phyloP scores from a whole-genome alignment of 2,329 filamentous ascomycete species.

The Aspergillus terreus region DNA sequence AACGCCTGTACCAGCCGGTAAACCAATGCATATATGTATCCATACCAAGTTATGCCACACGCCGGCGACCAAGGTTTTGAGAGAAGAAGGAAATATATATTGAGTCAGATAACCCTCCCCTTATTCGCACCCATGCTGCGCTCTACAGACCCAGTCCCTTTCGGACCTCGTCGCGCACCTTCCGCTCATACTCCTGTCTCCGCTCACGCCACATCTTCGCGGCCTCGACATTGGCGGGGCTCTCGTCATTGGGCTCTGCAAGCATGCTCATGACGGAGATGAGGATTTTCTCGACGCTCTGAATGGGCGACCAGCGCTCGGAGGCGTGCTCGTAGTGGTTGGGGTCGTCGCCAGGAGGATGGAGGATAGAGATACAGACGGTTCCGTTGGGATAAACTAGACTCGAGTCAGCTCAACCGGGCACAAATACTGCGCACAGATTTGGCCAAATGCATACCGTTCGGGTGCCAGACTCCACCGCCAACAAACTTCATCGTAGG shows the following conservation, averaged over 20 bases:
- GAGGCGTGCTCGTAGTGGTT: slow-evolving; percentile 97
- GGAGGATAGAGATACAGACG: slow-evolving; percentile 97
- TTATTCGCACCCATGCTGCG: no score
- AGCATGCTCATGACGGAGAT: slow-evolving; percentile 98
- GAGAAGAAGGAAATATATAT: background rate
- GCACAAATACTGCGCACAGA: background rate
- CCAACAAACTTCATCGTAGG: slow-evolving; percentile 94
- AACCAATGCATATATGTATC: slow-evolving; percentile 2
- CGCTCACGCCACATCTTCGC: slow-evolving; percentile 94
- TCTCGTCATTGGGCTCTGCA: slow-evolving; percentile 94
- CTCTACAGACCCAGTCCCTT: slow-evolving; percentile 69
- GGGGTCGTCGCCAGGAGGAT: slow-evolving; percentile 92
- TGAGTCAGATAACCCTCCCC: background rate
- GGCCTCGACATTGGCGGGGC: slow-evolving; percentile 91
- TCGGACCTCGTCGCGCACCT: slow-evolving; percentile 78
- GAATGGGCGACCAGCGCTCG: slow-evolving; percentile 94
- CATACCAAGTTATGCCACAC: slow-evolving; percentile 7
- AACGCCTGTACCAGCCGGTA: slow-evolving; percentile 1
- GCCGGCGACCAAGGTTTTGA: background rate
- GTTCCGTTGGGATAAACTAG: slow-evolving; percentile 85
- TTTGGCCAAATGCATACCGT: slow-evolving; percentile 58
- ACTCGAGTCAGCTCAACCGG: background rate
- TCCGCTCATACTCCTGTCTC: slow-evolving; percentile 76
- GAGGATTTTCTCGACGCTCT: slow-evolving; percentile 95
- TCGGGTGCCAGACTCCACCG: slow-evolving; percentile 87